Percentiles rank a stretch among this genome's conserved stretches.
phyloP scores from a whole-genome alignment of 495 filamentous ascomycete genomes.

The Penicillium odoratum region DNA sequence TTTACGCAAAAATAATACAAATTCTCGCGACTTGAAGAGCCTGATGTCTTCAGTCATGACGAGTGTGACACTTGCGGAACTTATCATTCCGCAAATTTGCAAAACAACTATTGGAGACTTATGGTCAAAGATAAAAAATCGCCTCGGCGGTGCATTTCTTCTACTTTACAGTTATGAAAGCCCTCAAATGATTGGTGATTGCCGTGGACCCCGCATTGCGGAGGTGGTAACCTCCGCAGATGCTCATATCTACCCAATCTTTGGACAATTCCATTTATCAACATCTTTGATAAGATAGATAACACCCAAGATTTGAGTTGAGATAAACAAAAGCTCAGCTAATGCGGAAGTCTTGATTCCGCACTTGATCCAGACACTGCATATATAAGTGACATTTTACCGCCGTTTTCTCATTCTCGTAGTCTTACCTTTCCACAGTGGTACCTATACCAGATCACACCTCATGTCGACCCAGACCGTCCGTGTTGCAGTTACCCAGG shows the following conservation, averaged over 20 bases:
- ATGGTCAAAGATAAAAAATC: neutral
- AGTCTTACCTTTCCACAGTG: too few relatives aligned
- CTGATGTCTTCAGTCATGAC: neutral
- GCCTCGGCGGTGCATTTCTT: neutral
- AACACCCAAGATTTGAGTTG: neutral
- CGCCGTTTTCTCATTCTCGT: too few relatives aligned
- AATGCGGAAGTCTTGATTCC: neutral
- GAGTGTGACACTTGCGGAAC: neutral
- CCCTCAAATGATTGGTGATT: neutral
- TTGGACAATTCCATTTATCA: neutral
- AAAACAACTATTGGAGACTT: too few relatives aligned
- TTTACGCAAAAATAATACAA: neutral
- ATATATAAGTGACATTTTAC: too few relatives aligned
- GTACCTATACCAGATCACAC: neutral
- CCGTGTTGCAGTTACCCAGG: slow-evolving; percentile 50
- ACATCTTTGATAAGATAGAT: neutral
- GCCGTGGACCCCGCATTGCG: neutral
- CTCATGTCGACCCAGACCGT: slow-evolving; percentile 10
- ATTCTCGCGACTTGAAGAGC: neutral
- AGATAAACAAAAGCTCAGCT: neutral
- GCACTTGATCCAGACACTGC: neutral
- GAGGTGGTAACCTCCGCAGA: neutral
- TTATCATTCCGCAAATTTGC: neutral
- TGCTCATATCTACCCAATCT: neutral
- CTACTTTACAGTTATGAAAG: neutral